A percentile compares a stretch with the other conserved stretches of the same genome.
Evolutionary conservation across 202 grass and related monocot species (phyloP).

Genomic region (Brachypodium distachyon): DNA sequence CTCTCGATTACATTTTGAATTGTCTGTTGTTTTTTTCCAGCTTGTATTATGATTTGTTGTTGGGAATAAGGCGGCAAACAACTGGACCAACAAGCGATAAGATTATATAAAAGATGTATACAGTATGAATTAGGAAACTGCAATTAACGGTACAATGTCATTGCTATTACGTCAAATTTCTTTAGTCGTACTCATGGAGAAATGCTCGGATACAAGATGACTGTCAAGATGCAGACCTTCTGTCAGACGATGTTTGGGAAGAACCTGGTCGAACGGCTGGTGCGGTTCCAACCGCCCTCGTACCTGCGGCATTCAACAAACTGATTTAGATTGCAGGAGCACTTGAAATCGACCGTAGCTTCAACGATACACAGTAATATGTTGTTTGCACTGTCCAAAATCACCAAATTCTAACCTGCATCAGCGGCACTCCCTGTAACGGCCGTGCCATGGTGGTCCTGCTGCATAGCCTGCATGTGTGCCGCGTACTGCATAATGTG

Average conservation of each 20-base stretch:
- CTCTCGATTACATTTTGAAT: neutral
- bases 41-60: neutral
- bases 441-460: neutral
- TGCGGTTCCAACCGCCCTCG: neutral
- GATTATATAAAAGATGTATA: too few relatives aligned
- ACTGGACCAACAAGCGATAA: neutral
- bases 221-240: neutral
- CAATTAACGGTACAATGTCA: neutral
- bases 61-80: neutral
- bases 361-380: neutral
- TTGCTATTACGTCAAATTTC: neutral
- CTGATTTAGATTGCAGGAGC: neutral
- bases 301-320: neutral
- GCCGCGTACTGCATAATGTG: constrained; percentile 1
- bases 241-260: neutral
- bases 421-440: neutral
- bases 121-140: neutral
- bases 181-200: neutral
- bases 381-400: too few relatives aligned
- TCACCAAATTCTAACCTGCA: neutral
- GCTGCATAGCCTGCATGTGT: too few relatives aligned
- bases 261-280: neutral
- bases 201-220: neutral
- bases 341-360: neutral
- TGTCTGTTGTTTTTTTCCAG: neutral